Evolutionary conservation across 352 stramenopile genomes (phyloP).

Genomic region (Phytophthora lateralis): DNA sequence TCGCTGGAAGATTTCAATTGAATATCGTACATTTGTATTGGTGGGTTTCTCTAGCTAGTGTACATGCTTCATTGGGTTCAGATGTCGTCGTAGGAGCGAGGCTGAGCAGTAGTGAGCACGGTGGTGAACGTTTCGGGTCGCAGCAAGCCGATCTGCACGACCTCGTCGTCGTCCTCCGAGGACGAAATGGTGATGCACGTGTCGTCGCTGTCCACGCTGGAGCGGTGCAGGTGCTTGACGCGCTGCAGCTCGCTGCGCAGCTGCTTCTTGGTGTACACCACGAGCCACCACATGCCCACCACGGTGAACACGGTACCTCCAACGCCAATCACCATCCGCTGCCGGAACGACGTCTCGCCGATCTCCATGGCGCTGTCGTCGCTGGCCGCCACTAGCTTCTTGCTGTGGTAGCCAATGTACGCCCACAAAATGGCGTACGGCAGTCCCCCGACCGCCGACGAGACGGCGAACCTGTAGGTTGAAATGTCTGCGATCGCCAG

Average conservation of each 20-base stretch:
- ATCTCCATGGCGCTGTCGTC: slow-evolving; percentile 20
- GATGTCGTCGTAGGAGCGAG: slow-evolving; percentile 30
- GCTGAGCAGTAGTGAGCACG: slow-evolving; percentile 19
- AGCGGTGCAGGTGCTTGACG: slow-evolving; percentile 38
- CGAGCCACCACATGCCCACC: slow-evolving; percentile 51
- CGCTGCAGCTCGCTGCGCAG: slow-evolving; percentile 42
- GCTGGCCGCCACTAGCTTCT: slow-evolving; percentile 40
- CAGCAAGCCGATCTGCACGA: slow-evolving; percentile 23
- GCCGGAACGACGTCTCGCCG: slow-evolving; percentile 23
- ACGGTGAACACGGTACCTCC: slow-evolving; percentile 44
- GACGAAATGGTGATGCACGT: slow-evolving; percentile 38
- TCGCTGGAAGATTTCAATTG: slow-evolving; percentile 2
- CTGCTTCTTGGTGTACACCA: slow-evolving; percentile 57
- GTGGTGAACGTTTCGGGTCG: slow-evolving; percentile 25
- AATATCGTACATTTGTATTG: slow-evolving; percentile 35
- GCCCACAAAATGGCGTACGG: slow-evolving; percentile 67
- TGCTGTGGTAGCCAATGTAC: slow-evolving; percentile 67
- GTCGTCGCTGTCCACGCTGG: slow-evolving; percentile 32
- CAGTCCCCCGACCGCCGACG: slow-evolving; percentile 57
- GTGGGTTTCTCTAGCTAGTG: slow-evolving; percentile 24
- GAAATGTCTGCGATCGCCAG: slow-evolving; percentile 71
- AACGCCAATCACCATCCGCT: slow-evolving; percentile 37
- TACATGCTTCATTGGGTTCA: slow-evolving; percentile 22
- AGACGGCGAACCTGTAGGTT: slow-evolving; percentile 56
- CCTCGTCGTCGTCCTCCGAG: slow-evolving; percentile 32